These are phyloP conservation scores for Nicotiana noctiflora DNA, from an alignment of 257 asterid species.

Conservation along the genomic window DNA sequence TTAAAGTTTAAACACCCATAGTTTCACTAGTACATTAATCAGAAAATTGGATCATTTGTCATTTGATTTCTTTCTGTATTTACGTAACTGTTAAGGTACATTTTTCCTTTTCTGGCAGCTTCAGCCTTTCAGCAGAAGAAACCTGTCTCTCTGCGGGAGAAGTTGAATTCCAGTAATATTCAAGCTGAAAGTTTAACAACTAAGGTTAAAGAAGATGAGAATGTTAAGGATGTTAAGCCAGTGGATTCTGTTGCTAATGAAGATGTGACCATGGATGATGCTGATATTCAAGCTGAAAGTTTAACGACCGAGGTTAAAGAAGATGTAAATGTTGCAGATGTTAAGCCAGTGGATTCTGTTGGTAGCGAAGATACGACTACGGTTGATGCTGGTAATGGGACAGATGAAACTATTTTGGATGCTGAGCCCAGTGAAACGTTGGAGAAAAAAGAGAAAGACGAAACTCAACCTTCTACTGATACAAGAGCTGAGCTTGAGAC, in stretches of 20 bases:
- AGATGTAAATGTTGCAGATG: slow-evolving; percentile 16
- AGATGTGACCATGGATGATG: slow-evolving; percentile 3
- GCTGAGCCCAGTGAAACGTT: slow-evolving; percentile 25
- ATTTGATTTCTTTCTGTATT: slow-evolving; percentile 2
- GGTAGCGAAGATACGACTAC: not conserved
- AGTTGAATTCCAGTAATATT: slow-evolving; percentile 19
- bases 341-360: not conserved
- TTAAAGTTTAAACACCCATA: not conserved
- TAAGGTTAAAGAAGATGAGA: slow-evolving; percentile 39
- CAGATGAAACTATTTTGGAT: slow-evolving; percentile 30
- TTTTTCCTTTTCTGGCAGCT: not conserved
- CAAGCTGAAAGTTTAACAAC: slow-evolving; percentile 25
- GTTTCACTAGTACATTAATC: not conserved
- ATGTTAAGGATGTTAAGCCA: slow-evolving; percentile 11
- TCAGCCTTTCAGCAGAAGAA: slow-evolving; percentile 35
- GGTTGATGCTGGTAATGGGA: slow-evolving; percentile 19
- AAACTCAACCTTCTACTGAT: slow-evolving; percentile 29
- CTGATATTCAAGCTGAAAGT: slow-evolving; percentile 25
- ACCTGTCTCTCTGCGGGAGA: slow-evolving; percentile 24
- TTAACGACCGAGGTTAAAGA: slow-evolving; percentile 34
- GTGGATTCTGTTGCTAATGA: not conserved
- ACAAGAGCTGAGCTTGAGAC: slow-evolving; percentile 29
- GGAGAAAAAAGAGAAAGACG: slow-evolving; percentile 35
- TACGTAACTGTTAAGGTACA: slow-evolving; percentile 19
- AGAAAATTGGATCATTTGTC: not conserved